Evolutionary conservation across 441 rosid genomes (phyloP).

Genomic region (Populus hybrid): DNA sequence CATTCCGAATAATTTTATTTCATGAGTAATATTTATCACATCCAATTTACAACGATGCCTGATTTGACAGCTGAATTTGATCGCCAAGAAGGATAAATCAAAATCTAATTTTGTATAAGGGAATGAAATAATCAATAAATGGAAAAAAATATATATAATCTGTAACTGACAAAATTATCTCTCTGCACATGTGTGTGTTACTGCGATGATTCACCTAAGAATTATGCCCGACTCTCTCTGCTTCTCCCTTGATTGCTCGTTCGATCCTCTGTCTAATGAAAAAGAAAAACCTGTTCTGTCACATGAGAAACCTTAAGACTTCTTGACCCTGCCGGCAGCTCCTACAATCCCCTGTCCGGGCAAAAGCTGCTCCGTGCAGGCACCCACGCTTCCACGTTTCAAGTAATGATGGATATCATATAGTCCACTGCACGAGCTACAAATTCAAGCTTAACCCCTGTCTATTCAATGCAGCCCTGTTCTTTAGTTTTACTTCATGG

Average conservation of each 20-base stretch:
- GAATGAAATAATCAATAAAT: too few relatives aligned
- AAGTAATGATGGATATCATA: background rate
- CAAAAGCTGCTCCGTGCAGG: slow-evolving; percentile 17
- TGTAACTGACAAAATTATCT: too few relatives aligned
- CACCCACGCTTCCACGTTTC: background rate
- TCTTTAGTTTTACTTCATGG: slow-evolving; percentile 14
- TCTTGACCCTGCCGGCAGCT: slow-evolving; percentile 21
- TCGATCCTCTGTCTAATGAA: slow-evolving; percentile 8
- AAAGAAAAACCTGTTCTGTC: slow-evolving; percentile 11
- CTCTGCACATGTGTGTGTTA: background rate
- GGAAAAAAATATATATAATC: too few relatives aligned
- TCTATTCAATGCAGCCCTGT: slow-evolving; percentile 27
- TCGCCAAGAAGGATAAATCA: too few relatives aligned
- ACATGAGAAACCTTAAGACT: slow-evolving; percentile 9
- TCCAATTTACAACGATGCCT: too few relatives aligned
- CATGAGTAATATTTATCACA: too few relatives aligned
- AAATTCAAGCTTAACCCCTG: slow-evolving; percentile 22
- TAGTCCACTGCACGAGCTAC: slow-evolving; percentile 7
- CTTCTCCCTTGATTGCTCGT: slow-evolving; percentile 11
- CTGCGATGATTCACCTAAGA: slow-evolving; percentile 25
- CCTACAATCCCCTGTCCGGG: slow-evolving; percentile 4
- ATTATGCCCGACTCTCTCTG: slow-evolving; percentile 16
- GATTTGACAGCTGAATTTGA: too few relatives aligned
- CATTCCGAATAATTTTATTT: too few relatives aligned
- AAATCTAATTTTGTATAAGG: too few relatives aligned